A percentile compares a stretch with the other conserved stretches of the same genome.
These are phyloP conservation scores for Trypanosoma lewisi DNA, from an alignment of 208 protist genomes.

Conservation along the genomic window DNA sequence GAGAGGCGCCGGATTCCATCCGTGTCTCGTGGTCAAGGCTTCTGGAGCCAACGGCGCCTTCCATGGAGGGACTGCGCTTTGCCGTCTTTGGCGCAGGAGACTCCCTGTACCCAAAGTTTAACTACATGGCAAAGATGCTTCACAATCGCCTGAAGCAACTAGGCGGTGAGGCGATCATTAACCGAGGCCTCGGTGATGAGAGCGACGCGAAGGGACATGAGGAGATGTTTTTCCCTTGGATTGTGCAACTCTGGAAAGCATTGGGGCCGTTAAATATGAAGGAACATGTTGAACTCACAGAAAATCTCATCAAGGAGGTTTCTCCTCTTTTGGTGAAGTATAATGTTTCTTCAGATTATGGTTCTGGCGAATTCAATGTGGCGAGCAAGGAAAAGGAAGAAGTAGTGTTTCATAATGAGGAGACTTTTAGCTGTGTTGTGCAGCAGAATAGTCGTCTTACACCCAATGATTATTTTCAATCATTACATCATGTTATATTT, in stretches of 20 bases:
- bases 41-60: conserved; percentile 33
- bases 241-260: conserved; percentile 56
- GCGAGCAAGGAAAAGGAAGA: background rate
- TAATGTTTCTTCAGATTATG: conserved; percentile 19
- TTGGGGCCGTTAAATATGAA: conserved; percentile 26
- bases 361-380: background rate
- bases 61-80: conserved; percentile 62
- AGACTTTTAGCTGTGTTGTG: conserved; percentile 43
- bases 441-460: conserved; percentile 52
- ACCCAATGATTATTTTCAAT: conserved; percentile 55
- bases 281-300: background rate
- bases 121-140: conserved; percentile 92
- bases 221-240: conserved; percentile 70
- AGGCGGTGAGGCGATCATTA: conserved; percentile 61
- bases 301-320: conserved; percentile 23
- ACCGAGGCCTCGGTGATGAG: conserved; percentile 89
- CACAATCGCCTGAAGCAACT: conserved; percentile 88
- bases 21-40: conserved; percentile 65
- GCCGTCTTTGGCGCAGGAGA: conserved; percentile 92
- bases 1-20: conserved; percentile 74
- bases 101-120: conserved; percentile 88
- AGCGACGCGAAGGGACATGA: conserved; percentile 82
- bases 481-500: conserved; percentile 56
- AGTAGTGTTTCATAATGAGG: conserved; percentile 24
- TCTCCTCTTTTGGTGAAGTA: conserved; percentile 33